These are phyloP conservation scores for Rosa hybrid DNA, from an alignment of 331 rosid species.

Conservation along the genomic window DNA sequence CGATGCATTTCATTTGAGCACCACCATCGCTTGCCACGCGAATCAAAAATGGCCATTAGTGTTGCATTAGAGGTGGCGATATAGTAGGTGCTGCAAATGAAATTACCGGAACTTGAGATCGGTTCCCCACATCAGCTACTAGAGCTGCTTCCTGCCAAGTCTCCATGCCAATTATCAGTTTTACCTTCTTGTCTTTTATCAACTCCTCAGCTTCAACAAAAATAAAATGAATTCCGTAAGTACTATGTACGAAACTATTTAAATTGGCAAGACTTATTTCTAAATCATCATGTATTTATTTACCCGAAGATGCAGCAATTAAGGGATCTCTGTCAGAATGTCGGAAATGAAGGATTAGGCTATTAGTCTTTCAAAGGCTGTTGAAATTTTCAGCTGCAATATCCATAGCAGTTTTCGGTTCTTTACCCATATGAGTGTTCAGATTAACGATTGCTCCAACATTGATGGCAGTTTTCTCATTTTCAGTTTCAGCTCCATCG, in stretches of 20 bases:
- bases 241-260: not conserved
- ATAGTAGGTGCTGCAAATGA: slow-evolving; percentile 19
- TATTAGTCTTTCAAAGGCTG: slow-evolving; percentile 35
- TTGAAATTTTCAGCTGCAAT: slow-evolving; percentile 52
- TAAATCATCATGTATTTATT: not conserved
- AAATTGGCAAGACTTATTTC: not conserved
- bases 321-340: slow-evolving; percentile 39
- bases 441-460: slow-evolving; percentile 48
- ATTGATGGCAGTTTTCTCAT: slow-evolving; percentile 12
- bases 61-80: not conserved
- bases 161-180: slow-evolving; percentile 20
- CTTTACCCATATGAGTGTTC: slow-evolving; percentile 53
- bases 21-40: not conserved
- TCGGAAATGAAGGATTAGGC: slow-evolving; percentile 35
- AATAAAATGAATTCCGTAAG: not conserved
- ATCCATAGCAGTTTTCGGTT: slow-evolving; percentile 52
- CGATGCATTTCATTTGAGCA: slow-evolving; percentile 24
- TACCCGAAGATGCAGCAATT: slow-evolving; percentile 41
- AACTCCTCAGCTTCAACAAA: slow-evolving; percentile 25
- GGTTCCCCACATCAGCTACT: slow-evolving; percentile 26
- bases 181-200: not conserved
- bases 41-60: slow-evolving; percentile 21
- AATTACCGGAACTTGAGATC: slow-evolving; percentile 25
- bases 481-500: not conserved
- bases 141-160: slow-evolving; percentile 28